Conservation (phyloP, 1,284 basidiomycete species). For the Ganoderma boninense region DNA sequence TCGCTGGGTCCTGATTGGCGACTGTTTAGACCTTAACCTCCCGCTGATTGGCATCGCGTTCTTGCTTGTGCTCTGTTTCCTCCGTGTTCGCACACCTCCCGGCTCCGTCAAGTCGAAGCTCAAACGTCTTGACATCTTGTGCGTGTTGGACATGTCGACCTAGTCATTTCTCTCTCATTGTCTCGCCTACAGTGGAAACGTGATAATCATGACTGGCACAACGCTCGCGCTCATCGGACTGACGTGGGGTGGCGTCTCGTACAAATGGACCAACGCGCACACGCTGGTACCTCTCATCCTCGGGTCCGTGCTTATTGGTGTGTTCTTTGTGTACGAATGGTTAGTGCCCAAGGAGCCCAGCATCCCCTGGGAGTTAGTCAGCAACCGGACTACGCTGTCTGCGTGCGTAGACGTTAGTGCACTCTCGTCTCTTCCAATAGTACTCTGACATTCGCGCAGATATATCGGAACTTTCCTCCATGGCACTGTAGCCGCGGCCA, state of each 20-base stretch:
- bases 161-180: neutral
- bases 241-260: constrained; percentile 49
- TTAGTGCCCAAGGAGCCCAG: constrained; percentile 29
- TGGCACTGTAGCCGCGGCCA: constrained; percentile 13
- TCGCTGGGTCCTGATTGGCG: neutral
- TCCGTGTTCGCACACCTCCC: constrained; percentile 8
- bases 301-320: constrained; percentile 45
- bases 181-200: constrained; percentile 42
- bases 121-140: constrained; percentile 11
- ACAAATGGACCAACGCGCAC: constrained; percentile 48
- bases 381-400: constrained; percentile 28
- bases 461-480: constrained; percentile 22
- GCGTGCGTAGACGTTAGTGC: constrained; percentile 19
- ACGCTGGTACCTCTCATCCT: constrained; percentile 53
- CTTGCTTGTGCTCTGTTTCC: constrained; percentile 7
- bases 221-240: constrained; percentile 44
- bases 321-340: constrained; percentile 42
- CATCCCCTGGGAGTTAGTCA: constrained; percentile 30
- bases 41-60: constrained; percentile 18
- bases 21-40: constrained; percentile 16
- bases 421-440: neutral
- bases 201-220: constrained; percentile 44
- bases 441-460: constrained; percentile 3
- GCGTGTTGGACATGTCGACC: neutral
- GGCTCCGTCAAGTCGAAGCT: neutral